Conservation (phyloP, 2,329 filamentous ascomycete genomes). For the Bertia moriformis region DNA sequence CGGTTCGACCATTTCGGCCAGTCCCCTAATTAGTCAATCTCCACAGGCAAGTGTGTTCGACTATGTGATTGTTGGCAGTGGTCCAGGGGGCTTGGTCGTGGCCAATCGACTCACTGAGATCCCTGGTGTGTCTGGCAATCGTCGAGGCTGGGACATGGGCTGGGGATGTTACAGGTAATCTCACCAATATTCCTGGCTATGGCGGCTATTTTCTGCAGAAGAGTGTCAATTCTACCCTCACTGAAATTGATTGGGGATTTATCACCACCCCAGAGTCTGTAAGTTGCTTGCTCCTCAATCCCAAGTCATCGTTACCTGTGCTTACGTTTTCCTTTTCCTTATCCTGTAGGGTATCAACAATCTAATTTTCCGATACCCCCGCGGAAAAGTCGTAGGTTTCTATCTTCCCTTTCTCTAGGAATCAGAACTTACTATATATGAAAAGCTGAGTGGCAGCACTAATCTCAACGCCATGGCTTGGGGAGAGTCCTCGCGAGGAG, state of each 20-base stretch:
- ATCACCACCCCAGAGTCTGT: not conserved
- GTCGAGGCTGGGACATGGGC: not conserved
- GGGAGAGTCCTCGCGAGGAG: not conserved
- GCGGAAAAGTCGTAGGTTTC: too few relatives aligned
- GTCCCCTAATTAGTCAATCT: too few relatives aligned
- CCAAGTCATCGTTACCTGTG: too few relatives aligned
- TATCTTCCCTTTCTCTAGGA: too few relatives aligned
- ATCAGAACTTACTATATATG: too few relatives aligned
- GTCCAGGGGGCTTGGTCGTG: not conserved
- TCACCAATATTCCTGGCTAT: slow-evolving; percentile 11
- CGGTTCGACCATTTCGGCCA: too few relatives aligned
- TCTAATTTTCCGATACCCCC: too few relatives aligned
- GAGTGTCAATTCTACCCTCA: slow-evolving; percentile 9
- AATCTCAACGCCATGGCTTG: not conserved
- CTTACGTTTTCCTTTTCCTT: too few relatives aligned
- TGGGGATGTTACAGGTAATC: slow-evolving; percentile 12
- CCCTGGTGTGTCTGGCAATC: not conserved
- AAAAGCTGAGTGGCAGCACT: not conserved
- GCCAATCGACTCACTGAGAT: not conserved
- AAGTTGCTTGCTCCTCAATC: too few relatives aligned
- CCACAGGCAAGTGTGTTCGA: too few relatives aligned
- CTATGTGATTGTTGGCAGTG: slow-evolving; percentile 1
- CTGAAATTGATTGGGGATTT: slow-evolving; percentile 3
- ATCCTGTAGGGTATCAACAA: too few relatives aligned
- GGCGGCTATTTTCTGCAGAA: slow-evolving; percentile 7